Evolutionary conservation across 75 land plant genomes (phyloP), one percentile per base, ranked within the genome.

Genomic region (Sequoiadendron giganteum): DNA sequence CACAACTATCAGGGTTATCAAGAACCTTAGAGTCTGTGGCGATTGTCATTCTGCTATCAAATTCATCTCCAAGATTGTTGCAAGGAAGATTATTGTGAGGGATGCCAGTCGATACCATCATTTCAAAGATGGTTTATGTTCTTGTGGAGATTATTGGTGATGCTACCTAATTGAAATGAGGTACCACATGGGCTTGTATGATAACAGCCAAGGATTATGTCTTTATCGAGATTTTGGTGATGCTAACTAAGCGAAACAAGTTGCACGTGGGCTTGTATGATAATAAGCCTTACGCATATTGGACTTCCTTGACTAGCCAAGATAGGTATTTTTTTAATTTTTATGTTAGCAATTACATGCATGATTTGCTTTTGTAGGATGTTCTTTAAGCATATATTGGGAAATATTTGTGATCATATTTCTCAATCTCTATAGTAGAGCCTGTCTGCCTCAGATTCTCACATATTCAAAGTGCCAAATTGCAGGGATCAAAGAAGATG

Each of bases 111-210:
- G 87, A n/a, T 58, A 79, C 83, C 87, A 86, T 70, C 80, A 73
- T 42, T 86, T 86, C 82, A 42, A 40, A 42, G 25, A 79, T 79
- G 47, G 82, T 10, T 10, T 39, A 42, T 79, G 82, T 79, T 86
- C 87, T 32, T 86, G 87, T 39, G 87, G 87, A 38, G 87, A 86
- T 73, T 86, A 86, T 70, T 86, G 87, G 87, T 86, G 87, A 79
- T 79, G 10, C 45, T n/a, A n/a, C n/a, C n/a, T 40, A 79, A 79
- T 42, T 40, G 10, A 40, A 79, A 79, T 42, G 40, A 65, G 70
- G 28, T 8, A 65, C 28, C n/a, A 25, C 70, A 65, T 65, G 70
- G 70, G n/a, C 70, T 65, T 65, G n/a, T 65, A 65, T 25, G 70
- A 25, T 25, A 65, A 28, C 70, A 7, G 70, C 6, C 15, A 79